Percentiles rank a stretch among this genome's conserved stretches.
These are phyloP conservation scores for Termitomyces sp. DNA, from an alignment of 768 basidiomycete genomes.

Conservation along the genomic window DNA sequence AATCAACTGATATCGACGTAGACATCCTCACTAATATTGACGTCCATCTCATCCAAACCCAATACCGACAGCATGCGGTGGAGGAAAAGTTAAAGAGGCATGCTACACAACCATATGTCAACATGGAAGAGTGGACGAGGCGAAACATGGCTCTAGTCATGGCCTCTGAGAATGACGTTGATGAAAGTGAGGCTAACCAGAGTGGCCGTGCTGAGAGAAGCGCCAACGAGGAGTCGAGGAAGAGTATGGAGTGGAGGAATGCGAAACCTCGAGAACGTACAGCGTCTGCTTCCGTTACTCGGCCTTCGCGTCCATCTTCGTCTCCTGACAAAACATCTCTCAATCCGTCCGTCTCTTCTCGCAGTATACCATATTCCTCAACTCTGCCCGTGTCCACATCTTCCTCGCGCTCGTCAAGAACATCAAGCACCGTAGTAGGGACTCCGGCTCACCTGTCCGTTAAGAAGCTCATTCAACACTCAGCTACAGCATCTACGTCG, in stretches of 20 bases:
- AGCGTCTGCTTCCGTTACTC: neutral
- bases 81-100: conserved; percentile 33
- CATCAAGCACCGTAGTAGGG: neutral
- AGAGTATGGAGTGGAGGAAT: neutral
- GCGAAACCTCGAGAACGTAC: neutral
- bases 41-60: conserved; percentile 37
- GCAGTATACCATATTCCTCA: neutral
- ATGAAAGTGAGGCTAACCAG: neutral
- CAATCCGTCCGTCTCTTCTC: neutral
- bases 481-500: neutral
- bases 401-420: neutral
- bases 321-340: neutral
- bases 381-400: neutral
- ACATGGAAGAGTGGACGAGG: neutral
- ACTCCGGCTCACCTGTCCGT: neutral
- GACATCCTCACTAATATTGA: conserved; percentile 32
- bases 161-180: neutral
- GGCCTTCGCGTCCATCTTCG: neutral
- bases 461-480: neutral
- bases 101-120: neutral
- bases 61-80: conserved; percentile 37
- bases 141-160: neutral
- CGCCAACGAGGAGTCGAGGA: neutral
- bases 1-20: conserved; percentile 36
- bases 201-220: neutral